Conservation (phyloP, 495 filamentous ascomycete species). For the Trichocladium uniseriatum region DNA sequence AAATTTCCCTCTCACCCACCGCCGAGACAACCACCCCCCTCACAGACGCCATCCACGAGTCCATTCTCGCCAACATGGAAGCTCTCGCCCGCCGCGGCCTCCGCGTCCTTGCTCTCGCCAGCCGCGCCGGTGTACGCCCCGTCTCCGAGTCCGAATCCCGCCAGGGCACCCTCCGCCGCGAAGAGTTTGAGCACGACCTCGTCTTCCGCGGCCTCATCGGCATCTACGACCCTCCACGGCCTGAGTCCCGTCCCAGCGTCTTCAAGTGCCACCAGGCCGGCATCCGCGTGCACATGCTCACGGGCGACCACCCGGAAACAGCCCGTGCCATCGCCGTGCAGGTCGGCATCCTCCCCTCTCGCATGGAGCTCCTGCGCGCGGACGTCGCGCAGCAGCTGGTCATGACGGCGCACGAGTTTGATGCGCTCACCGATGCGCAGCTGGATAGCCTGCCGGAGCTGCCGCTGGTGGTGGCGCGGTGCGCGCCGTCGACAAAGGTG, state of each 20-base stretch:
- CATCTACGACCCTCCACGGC: slow-evolving; percentile 62
- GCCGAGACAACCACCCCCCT: slow-evolving; percentile 7
- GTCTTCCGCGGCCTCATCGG: slow-evolving; percentile 55
- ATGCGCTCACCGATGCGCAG: slow-evolving; percentile 46
- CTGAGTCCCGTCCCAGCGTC: slow-evolving; percentile 52
- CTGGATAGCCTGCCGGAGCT: slow-evolving; percentile 35
- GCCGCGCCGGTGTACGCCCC: slow-evolving; percentile 12
- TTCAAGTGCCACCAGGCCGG: slow-evolving; percentile 52
- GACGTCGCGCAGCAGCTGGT: slow-evolving; percentile 37
- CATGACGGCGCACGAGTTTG: slow-evolving; percentile 53
- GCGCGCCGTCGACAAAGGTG: slow-evolving; percentile 53
- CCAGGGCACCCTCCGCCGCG: slow-evolving; percentile 26
- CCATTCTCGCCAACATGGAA: slow-evolving; percentile 50
- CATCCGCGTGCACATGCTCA: slow-evolving; percentile 70
- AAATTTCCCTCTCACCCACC: slow-evolving; percentile 35
- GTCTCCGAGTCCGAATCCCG: slow-evolving; percentile 4
- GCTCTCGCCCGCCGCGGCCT: slow-evolving; percentile 59
- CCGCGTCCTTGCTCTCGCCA: slow-evolving; percentile 65
- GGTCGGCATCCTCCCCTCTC: slow-evolving; percentile 56
- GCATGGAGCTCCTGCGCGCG: slow-evolving; percentile 32
- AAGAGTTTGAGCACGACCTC: slow-evolving; percentile 44
- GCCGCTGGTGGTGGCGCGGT: slow-evolving; percentile 55
- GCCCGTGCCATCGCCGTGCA: slow-evolving; percentile 64
- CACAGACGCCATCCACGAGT: slow-evolving; percentile 48
- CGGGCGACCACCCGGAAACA: slow-evolving; percentile 65